phyloP scores from a whole-genome alignment of 257 asterid species.

The Fraxinus anomala region DNA sequence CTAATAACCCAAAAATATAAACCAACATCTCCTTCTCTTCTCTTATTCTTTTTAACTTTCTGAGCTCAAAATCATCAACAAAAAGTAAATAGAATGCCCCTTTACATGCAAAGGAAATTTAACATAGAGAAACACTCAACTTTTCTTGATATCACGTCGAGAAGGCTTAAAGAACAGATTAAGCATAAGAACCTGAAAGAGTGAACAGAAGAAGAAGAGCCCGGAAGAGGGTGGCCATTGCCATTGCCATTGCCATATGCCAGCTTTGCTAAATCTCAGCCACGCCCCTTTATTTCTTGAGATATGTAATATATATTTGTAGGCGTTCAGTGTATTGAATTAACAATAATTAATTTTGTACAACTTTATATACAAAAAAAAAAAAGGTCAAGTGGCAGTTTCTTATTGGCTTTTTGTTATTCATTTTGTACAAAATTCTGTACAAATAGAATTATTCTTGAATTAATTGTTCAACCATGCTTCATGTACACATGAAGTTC shows the following conservation, averaged over 20 bases:
- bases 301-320: conserved; percentile 21
- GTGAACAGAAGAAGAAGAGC: conserved; percentile 40
- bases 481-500: too few relatives aligned
- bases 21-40: neutral
- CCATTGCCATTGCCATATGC: conserved; percentile 49
- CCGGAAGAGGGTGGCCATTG: conserved; percentile 59
- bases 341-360: neutral
- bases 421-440: too few relatives aligned
- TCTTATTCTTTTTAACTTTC: neutral
- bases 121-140: neutral
- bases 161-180: neutral
- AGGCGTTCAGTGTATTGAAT: conserved; percentile 14
- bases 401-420: too few relatives aligned
- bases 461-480: too few relatives aligned
- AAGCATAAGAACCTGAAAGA: conserved; percentile 53
- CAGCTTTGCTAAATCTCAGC: conserved; percentile 52
- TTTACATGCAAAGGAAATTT: neutral
- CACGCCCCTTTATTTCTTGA: conserved; percentile 23
- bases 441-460: too few relatives aligned
- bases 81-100: neutral
- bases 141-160: neutral
- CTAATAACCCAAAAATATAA: neutral
- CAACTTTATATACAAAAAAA: too few relatives aligned
- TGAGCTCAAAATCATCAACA: neutral
- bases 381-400: too few relatives aligned